A percentile compares a stretch with the other conserved stretches of the same genome.
Evolutionary conservation across 2,329 filamentous ascomycete genomes (phyloP).

Genomic region (Trichoderma simmonsii): DNA sequence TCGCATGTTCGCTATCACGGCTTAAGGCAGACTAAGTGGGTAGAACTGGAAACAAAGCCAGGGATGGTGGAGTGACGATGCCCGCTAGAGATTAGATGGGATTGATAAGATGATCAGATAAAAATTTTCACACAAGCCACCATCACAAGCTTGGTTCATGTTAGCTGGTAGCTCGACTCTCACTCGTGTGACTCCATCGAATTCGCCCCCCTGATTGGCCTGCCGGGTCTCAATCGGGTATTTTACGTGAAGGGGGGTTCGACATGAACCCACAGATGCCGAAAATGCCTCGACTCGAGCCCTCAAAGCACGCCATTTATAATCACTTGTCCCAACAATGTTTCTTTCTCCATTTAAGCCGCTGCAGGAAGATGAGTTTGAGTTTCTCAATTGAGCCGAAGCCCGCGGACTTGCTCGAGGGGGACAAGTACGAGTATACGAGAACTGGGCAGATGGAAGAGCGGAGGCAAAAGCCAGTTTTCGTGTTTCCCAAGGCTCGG

Average conservation of each 20-base stretch:
- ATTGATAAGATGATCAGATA: conserved; percentile 23
- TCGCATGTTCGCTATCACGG: conserved; percentile 1
- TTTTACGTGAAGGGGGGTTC: not conserved
- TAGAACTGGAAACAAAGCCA: not conserved
- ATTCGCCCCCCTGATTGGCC: not conserved
- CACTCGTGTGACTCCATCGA: not conserved
- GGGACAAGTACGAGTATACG: not conserved
- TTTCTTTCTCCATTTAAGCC: not conserved
- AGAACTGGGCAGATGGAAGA: not conserved
- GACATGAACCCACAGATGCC: not conserved
- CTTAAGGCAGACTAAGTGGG: conserved; percentile 4
- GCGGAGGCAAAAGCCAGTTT: not conserved
- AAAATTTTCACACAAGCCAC: conserved; percentile 12
- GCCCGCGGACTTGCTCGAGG: not conserved
- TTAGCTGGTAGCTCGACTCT: not conserved
- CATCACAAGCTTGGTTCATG: not conserved
- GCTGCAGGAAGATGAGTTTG: not conserved
- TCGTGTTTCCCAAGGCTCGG: not conserved
- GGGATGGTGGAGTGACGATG: conserved; percentile 3
- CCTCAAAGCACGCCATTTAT: conserved; percentile 14
- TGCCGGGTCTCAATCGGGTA: not conserved
- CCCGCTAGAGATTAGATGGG: conserved; percentile 16
- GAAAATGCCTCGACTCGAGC: conserved; percentile 12
- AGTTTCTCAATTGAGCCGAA: conserved; percentile 11
- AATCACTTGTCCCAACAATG: not conserved